Percentiles rank a stretch among this genome's conserved stretches.
Evolutionary conservation across 2,329 filamentous ascomycete genomes (phyloP).

Genomic region (Dryadomyces quercivorus): DNA sequence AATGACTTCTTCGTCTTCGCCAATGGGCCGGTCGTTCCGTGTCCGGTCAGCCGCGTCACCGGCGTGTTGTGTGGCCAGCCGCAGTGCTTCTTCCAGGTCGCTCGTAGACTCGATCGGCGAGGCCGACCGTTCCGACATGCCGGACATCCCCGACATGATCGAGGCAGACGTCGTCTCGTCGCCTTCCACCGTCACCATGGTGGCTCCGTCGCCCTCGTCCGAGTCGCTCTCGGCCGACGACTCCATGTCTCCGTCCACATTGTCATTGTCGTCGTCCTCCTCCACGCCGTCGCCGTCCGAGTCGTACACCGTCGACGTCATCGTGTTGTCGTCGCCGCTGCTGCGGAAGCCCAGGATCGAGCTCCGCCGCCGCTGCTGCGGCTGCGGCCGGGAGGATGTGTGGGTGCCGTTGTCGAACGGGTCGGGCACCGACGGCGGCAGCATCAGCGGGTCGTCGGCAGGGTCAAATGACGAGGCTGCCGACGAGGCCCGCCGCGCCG

Average conservation of each 20-base stretch:
- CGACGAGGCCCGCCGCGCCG: conserved; percentile 60
- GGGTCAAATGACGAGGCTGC: conserved; percentile 20
- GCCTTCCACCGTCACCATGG: conserved; percentile 70
- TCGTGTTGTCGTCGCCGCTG: conserved; percentile 36
- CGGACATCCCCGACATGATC: conserved; percentile 35
- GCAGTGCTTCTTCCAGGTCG: conserved; percentile 64
- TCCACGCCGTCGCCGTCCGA: conserved; percentile 47
- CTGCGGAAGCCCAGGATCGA: conserved; percentile 23
- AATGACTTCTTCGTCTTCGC: conserved; percentile 58
- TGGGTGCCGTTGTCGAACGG: conserved; percentile 27
- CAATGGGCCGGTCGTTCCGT: conserved; percentile 46
- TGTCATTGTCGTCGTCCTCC: conserved; percentile 40
- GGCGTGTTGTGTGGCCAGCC: conserved; percentile 62
- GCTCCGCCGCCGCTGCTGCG: conserved; percentile 46
- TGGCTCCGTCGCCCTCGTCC: conserved; percentile 58
- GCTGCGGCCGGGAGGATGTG: conserved; percentile 49
- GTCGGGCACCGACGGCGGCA: background rate
- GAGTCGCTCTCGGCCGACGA: conserved; percentile 38
- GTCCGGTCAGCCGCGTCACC: conserved; percentile 25
- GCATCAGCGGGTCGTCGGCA: conserved; percentile 22
- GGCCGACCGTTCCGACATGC: conserved; percentile 37
- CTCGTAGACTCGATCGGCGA: conserved; percentile 54
- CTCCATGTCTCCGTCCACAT: conserved; percentile 31
- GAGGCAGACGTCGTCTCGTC: conserved; percentile 66
- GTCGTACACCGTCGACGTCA: conserved; percentile 71